Base-by-base conservation (phyloP, 352 stramenopile genomes). In the Elongisporangium anandrum region DNA sequence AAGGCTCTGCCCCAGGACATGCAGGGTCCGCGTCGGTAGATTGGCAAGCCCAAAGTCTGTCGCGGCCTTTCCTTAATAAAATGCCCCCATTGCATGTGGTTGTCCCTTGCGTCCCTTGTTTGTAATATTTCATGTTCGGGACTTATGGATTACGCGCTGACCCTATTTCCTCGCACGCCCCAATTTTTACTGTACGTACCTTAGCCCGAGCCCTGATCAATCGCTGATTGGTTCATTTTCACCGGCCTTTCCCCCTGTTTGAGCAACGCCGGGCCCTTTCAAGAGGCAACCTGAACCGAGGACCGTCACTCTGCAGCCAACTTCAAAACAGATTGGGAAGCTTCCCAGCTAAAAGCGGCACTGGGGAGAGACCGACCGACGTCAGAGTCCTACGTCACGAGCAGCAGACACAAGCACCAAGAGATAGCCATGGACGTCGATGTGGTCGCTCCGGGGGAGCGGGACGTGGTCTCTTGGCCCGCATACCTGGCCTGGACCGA, bases 1-100 rank as follows among this genome's bases (percentile, higher is more conserved):
- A 96, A 96, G 67, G 87, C 87, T 7, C 62, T 96, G 47, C 87
- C 87, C 50, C 87, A 96, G 75, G 92, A 93, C 66, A 66, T 94
- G 48, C 24, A 34, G 24, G 24, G 24, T 34, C 24, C 24, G 4
- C 29, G 29, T 41, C 29, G 29, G 9, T 41, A 41, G 29, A 41
- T 15, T 41, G 29, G 29, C 9, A 8, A 41, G 13, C 9, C 29
- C 29, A 41, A 13, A 41, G 13, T 41, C 29, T 41, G 29, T 41
- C 24, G 1, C 5, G 5, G 29, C 9, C 13, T 41, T 41, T 13
- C n/a, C n/a, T 41, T 41, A 41, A 41, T 41, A 41, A 41, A 41
- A 41, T 41, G 29, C 29, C 29, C 24, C 29, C 29, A 41, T 41
- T 41, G 29, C 29, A 41, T 41, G 13, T 41, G 3, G 24, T 34